Conservation (phyloP, 352 stramenopile species). For the Pythium brassicae region DNA sequence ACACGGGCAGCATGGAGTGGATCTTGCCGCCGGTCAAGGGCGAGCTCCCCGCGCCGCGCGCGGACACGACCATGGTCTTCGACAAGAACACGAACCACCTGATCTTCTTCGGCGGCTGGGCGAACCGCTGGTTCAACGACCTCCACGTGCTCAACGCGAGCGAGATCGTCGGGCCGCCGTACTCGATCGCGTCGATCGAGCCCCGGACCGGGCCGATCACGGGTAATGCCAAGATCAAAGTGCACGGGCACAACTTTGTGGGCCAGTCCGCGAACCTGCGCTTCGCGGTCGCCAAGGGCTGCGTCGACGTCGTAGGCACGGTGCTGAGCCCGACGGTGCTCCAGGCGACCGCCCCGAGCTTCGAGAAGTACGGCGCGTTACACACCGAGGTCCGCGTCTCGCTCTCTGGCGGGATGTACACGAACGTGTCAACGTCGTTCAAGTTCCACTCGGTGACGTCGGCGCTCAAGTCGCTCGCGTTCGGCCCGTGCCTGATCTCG, state of each 20-base stretch:
- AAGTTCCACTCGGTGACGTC: slow-evolving; percentile 95
- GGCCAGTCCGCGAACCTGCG: slow-evolving; percentile 82
- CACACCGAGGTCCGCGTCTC: slow-evolving; percentile 87
- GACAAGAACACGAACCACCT: slow-evolving; percentile 87
- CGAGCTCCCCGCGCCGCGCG: slow-evolving; percentile 82
- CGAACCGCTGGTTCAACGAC: slow-evolving; percentile 94
- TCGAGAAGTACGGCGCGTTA: slow-evolving; percentile 92
- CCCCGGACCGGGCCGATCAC: slow-evolving; percentile 93
- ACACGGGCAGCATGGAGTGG: slow-evolving; percentile 88
- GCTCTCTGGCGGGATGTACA: slow-evolving; percentile 89
- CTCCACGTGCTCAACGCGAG: slow-evolving; percentile 91
- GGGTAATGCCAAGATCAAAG: slow-evolving; percentile 85
- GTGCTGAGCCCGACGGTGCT: slow-evolving; percentile 87
- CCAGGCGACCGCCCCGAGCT: slow-evolving; percentile 90
- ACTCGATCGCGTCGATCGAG: slow-evolving; percentile 90
- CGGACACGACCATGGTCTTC: slow-evolving; percentile 93
- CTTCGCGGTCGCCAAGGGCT: slow-evolving; percentile 93
- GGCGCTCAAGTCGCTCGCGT: slow-evolving; percentile 89
- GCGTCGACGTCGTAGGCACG: slow-evolving; percentile 86
- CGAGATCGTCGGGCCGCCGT: slow-evolving; percentile 95
- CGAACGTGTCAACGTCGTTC: slow-evolving; percentile 84
- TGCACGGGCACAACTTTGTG: slow-evolving; percentile 92
- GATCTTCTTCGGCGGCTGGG: slow-evolving; percentile 96
- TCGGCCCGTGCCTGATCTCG: slow-evolving; percentile 87
- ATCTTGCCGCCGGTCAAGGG: slow-evolving; percentile 55